phyloP scores from a whole-genome alignment of 768 basidiomycete species.

The Chiua virens region DNA sequence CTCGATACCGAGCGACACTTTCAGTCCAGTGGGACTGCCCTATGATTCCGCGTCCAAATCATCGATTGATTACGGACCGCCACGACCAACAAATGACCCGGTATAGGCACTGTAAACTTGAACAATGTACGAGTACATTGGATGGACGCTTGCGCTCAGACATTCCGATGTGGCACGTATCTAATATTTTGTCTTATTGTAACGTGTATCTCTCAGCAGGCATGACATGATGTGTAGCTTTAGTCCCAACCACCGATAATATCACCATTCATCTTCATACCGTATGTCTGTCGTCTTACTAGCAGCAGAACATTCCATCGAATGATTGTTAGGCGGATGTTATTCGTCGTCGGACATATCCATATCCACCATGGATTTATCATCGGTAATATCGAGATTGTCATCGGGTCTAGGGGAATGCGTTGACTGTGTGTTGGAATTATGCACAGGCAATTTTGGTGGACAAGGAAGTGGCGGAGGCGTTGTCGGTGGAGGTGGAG shows the following conservation, averaged over 20 bases:
- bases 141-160: slow-evolving; percentile 18
- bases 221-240: slow-evolving; percentile 25
- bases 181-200: slow-evolving; percentile 6
- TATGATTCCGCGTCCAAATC: slow-evolving; percentile 21
- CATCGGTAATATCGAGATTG: slow-evolving; percentile 1
- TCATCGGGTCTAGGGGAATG: not conserved
- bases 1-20: slow-evolving; percentile 23
- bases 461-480: slow-evolving; percentile 35
- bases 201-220: slow-evolving; percentile 25
- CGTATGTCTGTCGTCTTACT: no score
- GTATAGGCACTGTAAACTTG: slow-evolving; percentile 11
- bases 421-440: not conserved
- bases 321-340: not conserved
- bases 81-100: slow-evolving; percentile 18
- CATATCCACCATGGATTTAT: slow-evolving; percentile 21
- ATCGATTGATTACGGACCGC: slow-evolving; percentile 19
- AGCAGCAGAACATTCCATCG: not conserved
- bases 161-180: slow-evolving; percentile 6
- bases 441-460: slow-evolving; percentile 7
- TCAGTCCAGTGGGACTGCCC: slow-evolving; percentile 27
- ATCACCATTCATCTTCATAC: not conserved
- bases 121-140: slow-evolving; percentile 6
- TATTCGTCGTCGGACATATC: slow-evolving; percentile 30
- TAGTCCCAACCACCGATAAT: slow-evolving; percentile 14
- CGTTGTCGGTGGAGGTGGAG: slow-evolving; percentile 34